These are phyloP conservation scores for Globisporangium acanthophoron DNA, from an alignment of 352 stramenopile genomes.

Conservation along the genomic window DNA sequence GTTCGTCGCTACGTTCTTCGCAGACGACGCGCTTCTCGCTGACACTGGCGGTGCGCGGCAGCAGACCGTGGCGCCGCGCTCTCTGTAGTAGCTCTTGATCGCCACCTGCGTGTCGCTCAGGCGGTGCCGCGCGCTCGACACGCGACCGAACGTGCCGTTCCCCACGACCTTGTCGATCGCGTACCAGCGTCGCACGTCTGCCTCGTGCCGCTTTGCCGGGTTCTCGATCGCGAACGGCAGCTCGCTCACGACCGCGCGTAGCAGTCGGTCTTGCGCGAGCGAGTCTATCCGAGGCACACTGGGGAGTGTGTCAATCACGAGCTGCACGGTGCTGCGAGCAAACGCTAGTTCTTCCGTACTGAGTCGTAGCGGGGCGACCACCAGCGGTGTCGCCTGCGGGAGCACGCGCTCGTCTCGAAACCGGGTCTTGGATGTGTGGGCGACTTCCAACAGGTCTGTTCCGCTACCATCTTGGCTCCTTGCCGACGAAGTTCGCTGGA, in stretches of 20 bases:
- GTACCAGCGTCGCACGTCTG: constrained; percentile 31
- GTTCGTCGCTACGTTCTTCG: background rate
- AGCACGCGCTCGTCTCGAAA: too few relatives aligned
- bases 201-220: constrained; percentile 11
- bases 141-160: constrained; percentile 46
- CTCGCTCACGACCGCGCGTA: background rate
- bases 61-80: constrained; percentile 30
- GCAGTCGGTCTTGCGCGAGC: background rate
- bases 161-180: constrained; percentile 37
- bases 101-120: constrained; percentile 36
- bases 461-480: background rate
- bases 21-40: background rate
- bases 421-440: background rate
- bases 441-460: background rate
- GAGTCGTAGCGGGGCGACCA: background rate
- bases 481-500: background rate
- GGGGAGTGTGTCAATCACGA: background rate
- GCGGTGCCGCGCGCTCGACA: constrained; percentile 37
- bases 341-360: background rate
- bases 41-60: constrained; percentile 7
- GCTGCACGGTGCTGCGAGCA: constrained; percentile 3
- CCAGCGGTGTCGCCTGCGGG: too few relatives aligned
- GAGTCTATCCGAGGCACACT: background rate
- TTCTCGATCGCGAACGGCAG: constrained; percentile 4
- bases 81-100: constrained; percentile 61